These are phyloP conservation scores for Backusella liffmaniae DNA, from an alignment of 192 early-diverging fungal genomes.

Conservation along the genomic window DNA sequence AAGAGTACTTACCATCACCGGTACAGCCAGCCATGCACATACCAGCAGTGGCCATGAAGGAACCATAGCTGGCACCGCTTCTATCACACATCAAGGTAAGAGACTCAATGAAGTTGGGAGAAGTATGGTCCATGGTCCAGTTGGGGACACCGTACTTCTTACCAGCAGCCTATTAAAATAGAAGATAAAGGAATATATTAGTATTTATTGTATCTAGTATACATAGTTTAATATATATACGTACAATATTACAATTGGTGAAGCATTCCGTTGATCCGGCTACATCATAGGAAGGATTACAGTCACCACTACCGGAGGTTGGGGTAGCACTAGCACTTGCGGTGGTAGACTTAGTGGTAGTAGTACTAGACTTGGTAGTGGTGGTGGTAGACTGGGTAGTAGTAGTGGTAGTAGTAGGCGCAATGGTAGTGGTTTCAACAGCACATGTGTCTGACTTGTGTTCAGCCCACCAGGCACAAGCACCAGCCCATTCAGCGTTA, in stretches of 20 bases:
- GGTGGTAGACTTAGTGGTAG: not conserved
- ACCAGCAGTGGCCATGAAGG: constrained; percentile 8
- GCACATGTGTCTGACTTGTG: not conserved
- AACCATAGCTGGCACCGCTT: not conserved
- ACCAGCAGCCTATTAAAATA: not conserved
- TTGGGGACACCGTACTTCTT: not conserved
- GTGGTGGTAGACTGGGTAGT: not conserved
- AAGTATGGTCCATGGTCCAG: constrained; percentile 2
- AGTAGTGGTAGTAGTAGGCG: not conserved
- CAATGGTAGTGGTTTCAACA: not conserved
- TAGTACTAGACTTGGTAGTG: not conserved
- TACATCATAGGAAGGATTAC: constrained; percentile 1
- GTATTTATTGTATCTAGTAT: not conserved
- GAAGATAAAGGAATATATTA: not conserved
- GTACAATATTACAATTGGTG: not conserved
- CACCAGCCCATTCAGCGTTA: not conserved
- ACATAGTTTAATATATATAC: not conserved
- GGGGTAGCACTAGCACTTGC: not conserved
- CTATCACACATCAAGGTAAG: constrained; percentile 5
- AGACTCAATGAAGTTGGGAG: not conserved
- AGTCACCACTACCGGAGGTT: not conserved
- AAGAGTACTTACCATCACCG: not conserved
- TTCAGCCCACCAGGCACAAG: constrained; percentile 8
- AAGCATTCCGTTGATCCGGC: not conserved
- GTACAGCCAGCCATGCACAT: constrained; percentile 8